These are phyloP conservation scores for Zygoascus sp. DNA, from an alignment of 1,139 yeast genomes.

Conservation along the genomic window DNA sequence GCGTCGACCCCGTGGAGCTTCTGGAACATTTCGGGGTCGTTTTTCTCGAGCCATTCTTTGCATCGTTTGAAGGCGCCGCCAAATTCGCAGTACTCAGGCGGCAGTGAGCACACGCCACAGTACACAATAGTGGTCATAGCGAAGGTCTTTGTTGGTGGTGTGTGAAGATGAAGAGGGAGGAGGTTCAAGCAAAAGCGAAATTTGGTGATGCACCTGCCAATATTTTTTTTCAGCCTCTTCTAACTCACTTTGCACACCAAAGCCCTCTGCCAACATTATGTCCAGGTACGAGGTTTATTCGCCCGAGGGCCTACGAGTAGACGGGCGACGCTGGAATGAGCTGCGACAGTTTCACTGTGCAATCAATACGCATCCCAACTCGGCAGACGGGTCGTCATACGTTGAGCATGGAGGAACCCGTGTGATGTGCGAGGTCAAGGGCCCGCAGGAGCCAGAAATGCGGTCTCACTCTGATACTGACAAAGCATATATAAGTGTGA, in stretches of 20 bases:
- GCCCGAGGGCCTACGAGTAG: slow-evolving; percentile 88
- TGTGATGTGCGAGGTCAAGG: slow-evolving; percentile 78
- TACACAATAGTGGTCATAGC: slow-evolving; percentile 40
- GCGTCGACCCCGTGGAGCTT: slow-evolving; percentile 49
- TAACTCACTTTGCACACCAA: not conserved
- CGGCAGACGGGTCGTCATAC: slow-evolving; percentile 89
- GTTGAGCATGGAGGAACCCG: slow-evolving; percentile 92
- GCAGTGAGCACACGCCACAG: slow-evolving; percentile 82
- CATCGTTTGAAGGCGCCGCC: slow-evolving; percentile 80
- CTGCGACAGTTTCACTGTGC: slow-evolving; percentile 74
- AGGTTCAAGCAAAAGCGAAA: no score
- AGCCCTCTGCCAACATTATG: slow-evolving; percentile 12
- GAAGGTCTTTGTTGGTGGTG: not conserved
- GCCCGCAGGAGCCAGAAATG: slow-evolving; percentile 78
- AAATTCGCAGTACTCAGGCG: slow-evolving; percentile 93
- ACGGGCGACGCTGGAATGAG: slow-evolving; percentile 95
- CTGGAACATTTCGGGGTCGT: slow-evolving; percentile 53
- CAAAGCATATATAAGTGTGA: slow-evolving; percentile 57
- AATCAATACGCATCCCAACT: slow-evolving; percentile 80
- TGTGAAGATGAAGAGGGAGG: not conserved
- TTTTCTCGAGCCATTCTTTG: slow-evolving; percentile 70
- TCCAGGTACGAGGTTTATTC: slow-evolving; percentile 67
- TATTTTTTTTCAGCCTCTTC: not conserved
- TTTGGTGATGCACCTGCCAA: not conserved
- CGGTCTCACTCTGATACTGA: slow-evolving; percentile 41